Percentiles rank a stretch among this genome's conserved stretches.
Conservation (phyloP, 2,329 filamentous ascomycete species). For the Trichoderma lentiforme region DNA sequence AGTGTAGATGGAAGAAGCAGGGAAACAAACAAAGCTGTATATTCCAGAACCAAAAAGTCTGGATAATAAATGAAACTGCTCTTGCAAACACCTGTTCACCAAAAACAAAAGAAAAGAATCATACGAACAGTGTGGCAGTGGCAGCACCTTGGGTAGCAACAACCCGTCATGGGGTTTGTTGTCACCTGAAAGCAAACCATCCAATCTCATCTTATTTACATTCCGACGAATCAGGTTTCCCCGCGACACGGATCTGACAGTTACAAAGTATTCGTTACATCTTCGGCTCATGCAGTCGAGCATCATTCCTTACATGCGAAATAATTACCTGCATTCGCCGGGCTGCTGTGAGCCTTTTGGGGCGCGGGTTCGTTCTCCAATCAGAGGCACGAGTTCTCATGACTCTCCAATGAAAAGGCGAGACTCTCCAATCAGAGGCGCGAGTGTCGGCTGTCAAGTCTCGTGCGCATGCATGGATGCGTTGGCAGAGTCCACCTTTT, state of each 20-base stretch:
- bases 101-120: background rate
- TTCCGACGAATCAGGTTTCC: background rate
- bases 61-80: background rate
- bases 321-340: conserved; percentile 6
- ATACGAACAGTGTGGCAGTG: background rate
- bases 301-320: conserved; percentile 6
- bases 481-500: conserved; percentile 4
- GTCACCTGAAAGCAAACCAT: background rate
- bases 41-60: background rate
- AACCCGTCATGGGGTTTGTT: background rate
- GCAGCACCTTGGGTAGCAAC: background rate
- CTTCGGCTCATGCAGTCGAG: background rate
- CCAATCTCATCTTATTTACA: background rate
- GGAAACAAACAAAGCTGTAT: background rate
- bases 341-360: background rate
- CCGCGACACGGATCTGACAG: background rate
- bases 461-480: conserved; percentile 14
- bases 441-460: background rate
- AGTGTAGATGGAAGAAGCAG: background rate
- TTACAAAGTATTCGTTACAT: background rate
- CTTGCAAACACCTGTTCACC: background rate
- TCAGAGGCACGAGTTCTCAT: background rate
- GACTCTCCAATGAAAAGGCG: too few relatives aligned
- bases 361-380: too few relatives aligned
- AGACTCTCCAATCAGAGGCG: background rate